Percentiles rank a stretch among this genome's conserved stretches.
phyloP scores from a whole-genome alignment of 2,329 filamentous ascomycete genomes.

The Paracamarosporium sp. region DNA sequence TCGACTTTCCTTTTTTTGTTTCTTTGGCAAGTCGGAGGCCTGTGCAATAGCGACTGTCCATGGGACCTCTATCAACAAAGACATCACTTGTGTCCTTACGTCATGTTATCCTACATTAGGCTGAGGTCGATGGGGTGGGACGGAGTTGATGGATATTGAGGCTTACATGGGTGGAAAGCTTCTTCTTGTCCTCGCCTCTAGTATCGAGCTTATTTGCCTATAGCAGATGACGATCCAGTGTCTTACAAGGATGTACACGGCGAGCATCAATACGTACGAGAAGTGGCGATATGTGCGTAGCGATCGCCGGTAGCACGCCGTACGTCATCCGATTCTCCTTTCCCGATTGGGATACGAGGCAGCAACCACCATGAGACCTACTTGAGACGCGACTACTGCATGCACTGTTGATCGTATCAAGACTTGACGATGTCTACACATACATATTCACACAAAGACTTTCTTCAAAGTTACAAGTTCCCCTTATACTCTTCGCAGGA shows the following conservation, averaged over 20 bases:
- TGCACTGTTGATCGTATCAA: too few species aligned
- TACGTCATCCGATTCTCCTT: not conserved
- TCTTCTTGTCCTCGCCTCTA: not conserved
- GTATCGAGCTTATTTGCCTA: too few species aligned
- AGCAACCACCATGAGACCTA: not conserved
- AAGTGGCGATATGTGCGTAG: not conserved
- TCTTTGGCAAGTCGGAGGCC: too few species aligned
- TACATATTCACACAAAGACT: not conserved
- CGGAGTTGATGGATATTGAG: too few species aligned
- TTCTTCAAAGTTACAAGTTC: slow-evolving; percentile 7
- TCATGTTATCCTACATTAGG: too few species aligned
- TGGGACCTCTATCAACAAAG: too few species aligned
- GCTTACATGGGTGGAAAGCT: too few species aligned
- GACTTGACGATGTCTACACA: not conserved
- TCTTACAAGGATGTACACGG: not conserved
- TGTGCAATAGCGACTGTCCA: too few species aligned
- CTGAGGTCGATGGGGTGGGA: too few species aligned
- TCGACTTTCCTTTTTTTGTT: too few species aligned
- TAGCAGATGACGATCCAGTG: not conserved
- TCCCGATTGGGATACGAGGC: not conserved
- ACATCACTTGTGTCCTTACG: too few species aligned
- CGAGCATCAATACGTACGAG: not conserved
- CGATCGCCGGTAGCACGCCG: not conserved
- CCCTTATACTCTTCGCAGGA: slow-evolving; percentile 19
- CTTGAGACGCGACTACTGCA: not conserved